Base-by-base conservation (phyloP, 192 early-diverging fungal genomes). In the Endogone sp. region DNA sequence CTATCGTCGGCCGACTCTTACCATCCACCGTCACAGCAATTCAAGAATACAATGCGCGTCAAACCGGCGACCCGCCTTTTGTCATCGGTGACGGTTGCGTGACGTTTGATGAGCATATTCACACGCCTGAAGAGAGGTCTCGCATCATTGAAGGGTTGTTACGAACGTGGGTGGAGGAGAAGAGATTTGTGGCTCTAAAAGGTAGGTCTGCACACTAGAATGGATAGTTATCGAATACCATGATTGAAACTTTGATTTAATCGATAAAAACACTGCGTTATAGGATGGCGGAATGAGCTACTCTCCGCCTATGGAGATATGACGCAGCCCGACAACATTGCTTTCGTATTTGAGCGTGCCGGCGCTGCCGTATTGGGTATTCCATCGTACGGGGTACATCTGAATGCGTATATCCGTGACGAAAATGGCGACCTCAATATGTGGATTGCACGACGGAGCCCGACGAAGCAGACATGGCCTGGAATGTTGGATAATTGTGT, bases 381-480 rank as follows among this genome's bases (percentile, higher is more conserved):
- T 0, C 85, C 90, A 20, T 86, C 90, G 2, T 98, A 89, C 67
- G 97, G 97, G 22, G 91, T 92, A 25, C 95, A 99, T 76, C 59
- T 98, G 61, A 99, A 95, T 78, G 95, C 89, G 0, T 92, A 78
- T 74, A 80, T 87, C 2, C 71, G 76, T 0, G 79, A 76, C 4
- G 60, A 65, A 0, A 67, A 76, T 2, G 80, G 76, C 0, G 70
- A 91, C 16, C 59, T 60, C 9, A 26, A 60, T 6, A 28, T 60
- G 59, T 49, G 37, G 37, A 83, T 96, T 30, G 96, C 91, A 2
- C 76, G 84, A 63, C 88, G 97, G 9, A 85, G 91, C 11, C 25
- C 71, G 9, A 90, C 82, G 0, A 98, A 98, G 67, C 91, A 84
- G 26, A 97, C 94, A 6, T 97, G 90, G 82, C 94, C 97, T 1